These are phyloP conservation scores for Crocinoboletus sp. DNA, from an alignment of 1,284 basidiomycete genomes.

Conservation along the genomic window DNA sequence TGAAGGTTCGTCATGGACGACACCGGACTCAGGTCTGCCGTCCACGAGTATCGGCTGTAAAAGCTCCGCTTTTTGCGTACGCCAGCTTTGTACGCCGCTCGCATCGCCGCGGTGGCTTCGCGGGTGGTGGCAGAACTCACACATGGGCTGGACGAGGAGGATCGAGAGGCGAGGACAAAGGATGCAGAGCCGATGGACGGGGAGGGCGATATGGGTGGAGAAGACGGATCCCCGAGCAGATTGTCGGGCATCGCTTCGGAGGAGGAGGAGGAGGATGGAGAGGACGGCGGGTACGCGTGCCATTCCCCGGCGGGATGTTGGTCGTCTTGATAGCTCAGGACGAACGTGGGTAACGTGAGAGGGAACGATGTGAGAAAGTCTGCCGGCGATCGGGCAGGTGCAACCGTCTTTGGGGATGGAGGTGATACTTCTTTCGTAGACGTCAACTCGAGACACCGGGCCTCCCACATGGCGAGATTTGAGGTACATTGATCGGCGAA, in stretches of 20 bases:
- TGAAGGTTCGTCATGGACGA: conserved; percentile 24
- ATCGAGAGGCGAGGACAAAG: conserved; percentile 26
- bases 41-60: conserved; percentile 54
- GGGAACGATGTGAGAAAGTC: conserved; percentile 59
- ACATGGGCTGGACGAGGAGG: conserved; percentile 30
- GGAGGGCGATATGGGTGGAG: conserved; percentile 31
- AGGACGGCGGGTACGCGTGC: conserved; percentile 28
- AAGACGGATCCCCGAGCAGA: conserved; percentile 19
- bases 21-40: conserved; percentile 26
- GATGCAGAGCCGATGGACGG: conserved; percentile 28
- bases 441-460: conserved; percentile 42
- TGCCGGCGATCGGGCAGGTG: conserved; percentile 40
- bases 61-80: conserved; percentile 53
- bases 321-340: conserved; percentile 26
- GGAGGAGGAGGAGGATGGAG: conserved; percentile 30
- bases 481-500: conserved; percentile 60
- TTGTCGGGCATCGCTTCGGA: conserved; percentile 26
- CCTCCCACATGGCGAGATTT: conserved; percentile 67
- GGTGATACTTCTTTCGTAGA: conserved; percentile 14
- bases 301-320: conserved; percentile 25
- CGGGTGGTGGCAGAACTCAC: conserved; percentile 23
- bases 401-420: conserved; percentile 2
- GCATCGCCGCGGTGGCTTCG: conserved; percentile 45
- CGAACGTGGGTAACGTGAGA: conserved; percentile 48
- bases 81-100: conserved; percentile 52